Conservation (phyloP, 2,329 filamentous ascomycete genomes). For the Fusarium papillatum region DNA sequence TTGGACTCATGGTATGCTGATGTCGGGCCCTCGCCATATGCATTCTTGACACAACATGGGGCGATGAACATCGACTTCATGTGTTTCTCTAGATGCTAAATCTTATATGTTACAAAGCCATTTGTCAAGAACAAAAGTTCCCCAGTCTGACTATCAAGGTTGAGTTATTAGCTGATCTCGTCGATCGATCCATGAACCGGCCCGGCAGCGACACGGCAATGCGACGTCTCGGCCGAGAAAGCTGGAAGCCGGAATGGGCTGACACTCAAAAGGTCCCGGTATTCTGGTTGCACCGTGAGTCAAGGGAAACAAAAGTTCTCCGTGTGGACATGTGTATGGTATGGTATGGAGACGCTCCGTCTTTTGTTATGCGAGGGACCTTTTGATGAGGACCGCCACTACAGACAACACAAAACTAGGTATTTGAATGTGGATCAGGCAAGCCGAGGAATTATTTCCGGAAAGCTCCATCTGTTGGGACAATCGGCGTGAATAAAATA, state of each 20-base stretch:
- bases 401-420: neutral
- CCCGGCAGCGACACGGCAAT: neutral
- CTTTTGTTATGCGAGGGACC: conserved; percentile 19
- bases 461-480: neutral
- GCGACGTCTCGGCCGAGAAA: conserved; percentile 14
- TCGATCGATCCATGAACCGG: neutral
- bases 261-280: conserved; percentile 31
- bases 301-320: conserved; percentile 35
- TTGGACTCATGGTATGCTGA: neutral
- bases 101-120: neutral
- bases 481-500: neutral
- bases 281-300: conserved; percentile 23
- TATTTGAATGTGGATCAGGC: conserved; percentile 14
- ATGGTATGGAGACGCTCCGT: conserved; percentile 20
- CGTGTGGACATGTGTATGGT: conserved; percentile 11
- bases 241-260: conserved; percentile 21
- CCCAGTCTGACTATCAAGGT: neutral
- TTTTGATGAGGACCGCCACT: conserved; percentile 24
- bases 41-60: neutral
- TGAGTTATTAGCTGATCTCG: neutral
- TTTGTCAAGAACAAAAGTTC: neutral
- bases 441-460: neutral
- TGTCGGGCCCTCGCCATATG: neutral
- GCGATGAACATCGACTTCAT: neutral
- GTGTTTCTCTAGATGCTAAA: neutral